Conservation (phyloP, 345 rosid genomes). For the Eucalyptus caleyi region DNA sequence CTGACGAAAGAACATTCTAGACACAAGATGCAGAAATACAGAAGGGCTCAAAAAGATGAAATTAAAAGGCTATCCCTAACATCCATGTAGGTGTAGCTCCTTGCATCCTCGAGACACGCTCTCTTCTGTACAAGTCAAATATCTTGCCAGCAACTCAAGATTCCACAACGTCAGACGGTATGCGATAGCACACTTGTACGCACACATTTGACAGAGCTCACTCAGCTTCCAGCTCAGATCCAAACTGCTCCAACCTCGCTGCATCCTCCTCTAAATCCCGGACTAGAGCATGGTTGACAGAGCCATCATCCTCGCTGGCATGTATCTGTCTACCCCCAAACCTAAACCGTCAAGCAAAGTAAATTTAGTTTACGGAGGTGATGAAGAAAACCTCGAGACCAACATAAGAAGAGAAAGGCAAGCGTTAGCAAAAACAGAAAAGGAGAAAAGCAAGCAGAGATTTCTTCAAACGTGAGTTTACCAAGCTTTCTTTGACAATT, state of each 20-base stretch:
- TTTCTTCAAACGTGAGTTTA: not conserved
- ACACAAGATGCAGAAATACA: not conserved
- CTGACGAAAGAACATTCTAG: not conserved
- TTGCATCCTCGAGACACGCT: not conserved
- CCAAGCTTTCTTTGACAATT: not conserved
- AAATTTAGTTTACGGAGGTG: too few species aligned
- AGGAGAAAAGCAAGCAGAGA: not conserved
- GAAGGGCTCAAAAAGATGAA: not conserved
- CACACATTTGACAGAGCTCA: constrained; percentile 1
- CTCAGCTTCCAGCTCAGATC: constrained; percentile 87
- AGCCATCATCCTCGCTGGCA: constrained; percentile 77
- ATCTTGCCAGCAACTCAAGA: not conserved
- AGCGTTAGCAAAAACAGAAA: not conserved
- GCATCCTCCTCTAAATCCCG: constrained; percentile 65
- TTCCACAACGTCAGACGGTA: not conserved
- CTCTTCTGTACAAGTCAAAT: not conserved
- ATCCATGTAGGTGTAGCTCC: not conserved
- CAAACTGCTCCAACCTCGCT: constrained; percentile 62
- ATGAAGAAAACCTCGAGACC: not conserved
- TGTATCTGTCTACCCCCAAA: constrained; percentile 79
- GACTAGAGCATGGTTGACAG: constrained; percentile 59
- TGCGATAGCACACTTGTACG: not conserved
- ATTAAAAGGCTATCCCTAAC: not conserved
- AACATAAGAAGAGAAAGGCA: not conserved
- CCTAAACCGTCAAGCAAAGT: constrained; percentile 23